Conservation (phyloP, 306 rosid species). For the Acacia confusa region DNA sequence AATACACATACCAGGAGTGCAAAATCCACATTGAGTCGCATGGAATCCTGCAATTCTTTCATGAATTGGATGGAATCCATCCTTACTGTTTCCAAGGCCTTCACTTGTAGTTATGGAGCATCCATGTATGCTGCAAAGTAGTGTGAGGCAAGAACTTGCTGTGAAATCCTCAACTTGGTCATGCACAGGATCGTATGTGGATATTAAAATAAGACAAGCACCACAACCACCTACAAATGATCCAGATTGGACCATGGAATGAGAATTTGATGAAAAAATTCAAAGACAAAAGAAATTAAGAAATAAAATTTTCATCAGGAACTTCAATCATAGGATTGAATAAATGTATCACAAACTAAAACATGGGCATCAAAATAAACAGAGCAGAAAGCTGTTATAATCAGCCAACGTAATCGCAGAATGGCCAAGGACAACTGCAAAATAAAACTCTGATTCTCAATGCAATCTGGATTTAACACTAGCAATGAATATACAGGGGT, state of each 20-base stretch:
- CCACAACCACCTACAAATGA: constrained; percentile 85
- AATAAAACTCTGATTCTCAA: too few relatives aligned
- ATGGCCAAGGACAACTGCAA: too few relatives aligned
- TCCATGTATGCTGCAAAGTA: constrained; percentile 66
- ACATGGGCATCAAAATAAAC: not conserved
- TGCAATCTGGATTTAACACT: too few relatives aligned
- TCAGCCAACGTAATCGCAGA: too few relatives aligned
- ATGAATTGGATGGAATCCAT: constrained; percentile 85
- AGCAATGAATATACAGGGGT: too few relatives aligned
- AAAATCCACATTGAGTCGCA: constrained; percentile 90
- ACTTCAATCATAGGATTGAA: too few relatives aligned
- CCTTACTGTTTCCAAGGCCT: constrained; percentile 76
- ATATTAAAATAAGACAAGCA: constrained; percentile 78
- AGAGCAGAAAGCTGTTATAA: not conserved
- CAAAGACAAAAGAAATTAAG: not conserved
- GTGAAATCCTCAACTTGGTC: constrained; percentile 64
- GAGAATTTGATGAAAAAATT: not conserved
- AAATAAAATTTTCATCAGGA: too few relatives aligned
- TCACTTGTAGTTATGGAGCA: constrained; percentile 81
- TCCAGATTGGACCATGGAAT: constrained; percentile 5
- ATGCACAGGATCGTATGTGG: constrained; percentile 63
- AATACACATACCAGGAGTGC: constrained; percentile 92
- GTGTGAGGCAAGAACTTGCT: constrained; percentile 81
- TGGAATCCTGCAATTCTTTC: constrained; percentile 80
- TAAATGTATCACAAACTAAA: too few relatives aligned